These are phyloP conservation scores for Salix brachista DNA, from an alignment of 345 rosid species.

Conservation along the genomic window DNA sequence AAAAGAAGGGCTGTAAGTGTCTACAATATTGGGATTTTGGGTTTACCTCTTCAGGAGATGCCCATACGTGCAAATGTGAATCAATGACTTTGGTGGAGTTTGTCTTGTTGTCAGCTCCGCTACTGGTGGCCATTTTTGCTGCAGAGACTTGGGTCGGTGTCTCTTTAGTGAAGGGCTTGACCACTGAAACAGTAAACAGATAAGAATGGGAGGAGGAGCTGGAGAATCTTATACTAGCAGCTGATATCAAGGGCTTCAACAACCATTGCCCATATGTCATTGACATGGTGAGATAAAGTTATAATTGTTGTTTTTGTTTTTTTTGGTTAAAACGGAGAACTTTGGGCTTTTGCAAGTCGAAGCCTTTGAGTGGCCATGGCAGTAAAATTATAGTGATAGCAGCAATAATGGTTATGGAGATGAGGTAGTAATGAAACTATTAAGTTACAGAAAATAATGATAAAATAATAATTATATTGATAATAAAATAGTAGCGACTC, in stretches of 20 bases:
- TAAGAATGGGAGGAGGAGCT: slow-evolving; percentile 6
- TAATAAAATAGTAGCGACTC: no score
- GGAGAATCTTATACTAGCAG: neutral
- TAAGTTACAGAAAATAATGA: no score
- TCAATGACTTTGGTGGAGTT: slow-evolving; percentile 50
- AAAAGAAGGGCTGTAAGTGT: neutral
- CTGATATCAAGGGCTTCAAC: slow-evolving; percentile 28
- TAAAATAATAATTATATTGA: no score
- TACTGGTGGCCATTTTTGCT: slow-evolving; percentile 49
- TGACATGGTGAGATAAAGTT: neutral
- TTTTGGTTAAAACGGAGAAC: neutral
- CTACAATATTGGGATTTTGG: neutral
- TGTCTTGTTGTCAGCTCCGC: slow-evolving; percentile 24
- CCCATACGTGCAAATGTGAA: slow-evolving; percentile 93
- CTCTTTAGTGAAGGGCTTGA: slow-evolving; percentile 13
- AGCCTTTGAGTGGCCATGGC: no score
- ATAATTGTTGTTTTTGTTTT: neutral
- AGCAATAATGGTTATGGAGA: no score
- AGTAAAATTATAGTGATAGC: no score
- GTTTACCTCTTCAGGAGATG: slow-evolving; percentile 75
- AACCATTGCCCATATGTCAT: slow-evolving; percentile 22
- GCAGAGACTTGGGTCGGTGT: slow-evolving; percentile 15
- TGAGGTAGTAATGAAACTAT: no score
- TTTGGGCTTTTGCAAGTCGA: neutral
- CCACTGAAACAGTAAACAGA: neutral